These are phyloP conservation scores for Dactylellina leptospora DNA, from an alignment of 2,329 filamentous ascomycete genomes.

Conservation along the genomic window DNA sequence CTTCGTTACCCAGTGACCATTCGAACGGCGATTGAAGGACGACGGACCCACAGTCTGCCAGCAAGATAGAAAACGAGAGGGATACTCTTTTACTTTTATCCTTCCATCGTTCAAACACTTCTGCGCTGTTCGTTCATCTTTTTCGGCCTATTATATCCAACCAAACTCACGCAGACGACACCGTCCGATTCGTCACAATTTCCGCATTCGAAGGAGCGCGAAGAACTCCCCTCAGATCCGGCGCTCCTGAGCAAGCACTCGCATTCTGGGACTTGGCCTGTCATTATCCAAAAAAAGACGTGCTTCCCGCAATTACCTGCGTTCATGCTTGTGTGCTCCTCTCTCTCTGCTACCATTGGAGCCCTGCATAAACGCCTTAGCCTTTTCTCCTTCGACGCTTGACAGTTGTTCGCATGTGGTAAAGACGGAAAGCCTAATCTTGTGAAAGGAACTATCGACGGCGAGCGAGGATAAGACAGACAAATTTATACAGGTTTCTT, in stretches of 20 bases:
- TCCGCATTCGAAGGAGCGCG: slow-evolving; percentile 27
- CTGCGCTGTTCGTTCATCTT: slow-evolving; percentile 20
- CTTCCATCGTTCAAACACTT: slow-evolving; percentile 13
- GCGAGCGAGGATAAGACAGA: too few relatives aligned
- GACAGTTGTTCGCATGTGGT: slow-evolving; percentile 42
- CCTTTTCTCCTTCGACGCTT: slow-evolving; percentile 20
- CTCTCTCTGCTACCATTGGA: slow-evolving; percentile 11
- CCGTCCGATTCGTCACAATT: slow-evolving; percentile 34
- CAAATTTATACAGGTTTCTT: too few relatives aligned
- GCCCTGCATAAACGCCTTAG: slow-evolving; percentile 42
- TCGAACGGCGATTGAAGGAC: slow-evolving; percentile 16
- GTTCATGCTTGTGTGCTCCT: slow-evolving; percentile 28
- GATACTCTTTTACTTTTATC: slow-evolving; percentile 5
- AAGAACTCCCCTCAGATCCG: slow-evolving; percentile 50
- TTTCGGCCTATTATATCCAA: slow-evolving; percentile 49
- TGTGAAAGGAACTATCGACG: too few relatives aligned
- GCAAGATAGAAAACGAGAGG: not conserved
- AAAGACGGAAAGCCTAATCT: slow-evolving; percentile 40
- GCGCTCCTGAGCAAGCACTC: slow-evolving; percentile 40
- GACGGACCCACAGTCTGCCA: not conserved
- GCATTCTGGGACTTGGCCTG: slow-evolving; percentile 37
- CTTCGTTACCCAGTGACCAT: slow-evolving; percentile 29
- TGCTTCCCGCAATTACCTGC: slow-evolving; percentile 50
- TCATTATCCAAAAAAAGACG: slow-evolving; percentile 35
- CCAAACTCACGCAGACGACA: slow-evolving; percentile 13